Base-by-base conservation (phyloP, 805 yeast species). In the Phaffomyces opuntiae region DNA sequence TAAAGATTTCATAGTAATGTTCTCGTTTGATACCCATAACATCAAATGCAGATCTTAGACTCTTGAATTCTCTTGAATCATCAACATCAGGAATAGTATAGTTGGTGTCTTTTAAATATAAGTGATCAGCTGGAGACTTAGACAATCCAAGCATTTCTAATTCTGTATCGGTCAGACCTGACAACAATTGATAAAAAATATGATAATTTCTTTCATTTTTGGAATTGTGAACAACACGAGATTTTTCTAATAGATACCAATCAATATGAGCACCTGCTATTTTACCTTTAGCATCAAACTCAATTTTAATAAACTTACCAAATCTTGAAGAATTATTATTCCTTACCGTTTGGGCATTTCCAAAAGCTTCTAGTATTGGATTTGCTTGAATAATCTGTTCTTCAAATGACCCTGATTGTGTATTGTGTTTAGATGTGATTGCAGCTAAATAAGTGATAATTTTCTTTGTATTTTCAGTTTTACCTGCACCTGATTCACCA, bases 401-500 rank as follows among this genome's bases (percentile, higher is more conserved):
- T 63, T 93, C 98, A 54, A 93, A 84, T 39, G 75, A 70, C 46
- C 57, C 38, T 50, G 51, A 36, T 12, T 34, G 36, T 9, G 44
- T 39, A 14, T 45, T 49, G 33, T 57, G 55, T 45, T 64, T 55
- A 9, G 75, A 59, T 2, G 95, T 79, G 26, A 87, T 81, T 8
- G 87, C 80, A 1, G 96, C 87, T 46, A 93, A 72, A 62, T 89
- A 93, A 62, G 90, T 97, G 49, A 93, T 83, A 45, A 93, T 89
- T 60, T 86, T 89, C 64, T 93, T 93, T 5, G 99, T 93, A 55
- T 88, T 93, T 66, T 93, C 99, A 0, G 99, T 93, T 62, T 93
- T 93, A 44, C 99, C 99, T 0, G 99, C 99, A 53, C 99, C 99
- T 24, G 95, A 84, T 62, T 93, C 99, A 52, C 99, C 99, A 0